Evolutionary conservation across 1,284 basidiomycete genomes (phyloP).

Genomic region (Tilletia indica): DNA sequence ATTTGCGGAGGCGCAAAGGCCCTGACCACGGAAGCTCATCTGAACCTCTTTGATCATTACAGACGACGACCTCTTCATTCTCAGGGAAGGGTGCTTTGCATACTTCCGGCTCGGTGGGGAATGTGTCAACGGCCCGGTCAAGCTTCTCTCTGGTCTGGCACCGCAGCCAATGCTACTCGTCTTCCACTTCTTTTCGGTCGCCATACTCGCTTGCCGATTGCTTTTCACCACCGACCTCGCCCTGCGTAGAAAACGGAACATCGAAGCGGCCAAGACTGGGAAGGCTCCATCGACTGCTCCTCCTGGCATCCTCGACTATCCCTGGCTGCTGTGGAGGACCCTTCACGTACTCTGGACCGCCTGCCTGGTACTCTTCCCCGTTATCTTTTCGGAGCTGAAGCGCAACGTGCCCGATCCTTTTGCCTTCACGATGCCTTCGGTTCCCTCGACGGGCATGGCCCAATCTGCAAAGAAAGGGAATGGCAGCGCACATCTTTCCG

Average conservation of each 20-base stretch:
- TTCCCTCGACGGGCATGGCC: not conserved
- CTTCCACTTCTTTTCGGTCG: constrained; percentile 92
- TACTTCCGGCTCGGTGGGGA: constrained; percentile 94
- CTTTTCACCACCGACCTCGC: constrained; percentile 65
- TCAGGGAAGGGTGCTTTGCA: constrained; percentile 91
- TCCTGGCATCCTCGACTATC: constrained; percentile 37
- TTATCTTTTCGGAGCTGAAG: constrained; percentile 51
- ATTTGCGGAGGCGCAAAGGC: constrained; percentile 27
- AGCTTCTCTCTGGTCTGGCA: constrained; percentile 59
- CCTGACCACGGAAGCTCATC: constrained; percentile 24
- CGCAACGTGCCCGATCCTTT: constrained; percentile 29
- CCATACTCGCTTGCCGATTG: constrained; percentile 85
- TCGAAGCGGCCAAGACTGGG: not conserved
- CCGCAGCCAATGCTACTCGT: constrained; percentile 76
- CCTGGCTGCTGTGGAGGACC: constrained; percentile 32
- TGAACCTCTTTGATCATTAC: constrained; percentile 16
- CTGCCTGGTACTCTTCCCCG: constrained; percentile 51
- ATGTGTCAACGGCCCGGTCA: constrained; percentile 80
- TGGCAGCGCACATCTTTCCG: not conserved
- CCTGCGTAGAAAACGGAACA: not conserved
- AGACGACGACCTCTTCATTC: constrained; percentile 74
- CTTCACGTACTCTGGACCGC: constrained; percentile 51
- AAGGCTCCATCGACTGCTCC: constrained; percentile 13
- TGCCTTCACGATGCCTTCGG: not conserved
- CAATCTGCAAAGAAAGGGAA: not conserved